Evolutionary conservation across 2,329 filamentous ascomycete species (phyloP).

Genomic region (Madurella fahalii): DNA sequence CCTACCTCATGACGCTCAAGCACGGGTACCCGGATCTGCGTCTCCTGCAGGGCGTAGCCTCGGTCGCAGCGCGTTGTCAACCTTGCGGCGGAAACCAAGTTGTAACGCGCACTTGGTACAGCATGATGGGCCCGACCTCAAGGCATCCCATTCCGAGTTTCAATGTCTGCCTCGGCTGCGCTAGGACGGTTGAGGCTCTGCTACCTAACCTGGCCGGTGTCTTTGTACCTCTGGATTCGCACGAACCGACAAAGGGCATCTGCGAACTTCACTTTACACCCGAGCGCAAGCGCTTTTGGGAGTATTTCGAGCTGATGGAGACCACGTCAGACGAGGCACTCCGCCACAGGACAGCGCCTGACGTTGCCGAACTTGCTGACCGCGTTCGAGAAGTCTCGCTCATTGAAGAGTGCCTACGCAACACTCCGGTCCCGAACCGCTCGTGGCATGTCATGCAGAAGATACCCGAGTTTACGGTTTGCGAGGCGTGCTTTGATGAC

Average conservation of each 20-base stretch:
- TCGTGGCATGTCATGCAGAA: constrained; percentile 75
- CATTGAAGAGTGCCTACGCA: constrained; percentile 60
- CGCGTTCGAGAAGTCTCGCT: constrained; percentile 57
- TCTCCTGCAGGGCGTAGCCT: constrained; percentile 65
- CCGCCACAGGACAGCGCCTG: constrained; percentile 42
- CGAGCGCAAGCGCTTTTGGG: constrained; percentile 50
- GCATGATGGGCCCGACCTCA: constrained; percentile 65
- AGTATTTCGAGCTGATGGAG: constrained; percentile 60
- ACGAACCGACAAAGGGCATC: constrained; percentile 45
- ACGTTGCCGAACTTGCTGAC: constrained; percentile 60
- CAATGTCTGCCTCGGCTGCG: constrained; percentile 69
- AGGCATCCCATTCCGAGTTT: constrained; percentile 65
- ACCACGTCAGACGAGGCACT: constrained; percentile 50
- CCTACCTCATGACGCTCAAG: constrained; percentile 76
- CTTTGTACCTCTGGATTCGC: constrained; percentile 53
- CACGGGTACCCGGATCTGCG: constrained; percentile 61
- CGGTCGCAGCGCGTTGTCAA: constrained; percentile 52
- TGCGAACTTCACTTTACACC: constrained; percentile 65
- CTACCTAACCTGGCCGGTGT: constrained; percentile 68
- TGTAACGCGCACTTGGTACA: constrained; percentile 66
- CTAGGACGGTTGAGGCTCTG: constrained; percentile 65
- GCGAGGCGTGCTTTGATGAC: constrained; percentile 79
- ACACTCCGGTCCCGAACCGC: constrained; percentile 57
- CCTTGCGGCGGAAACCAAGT: constrained; percentile 56
- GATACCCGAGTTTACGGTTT: constrained; percentile 76